A percentile compares a stretch with the other conserved stretches of the same genome.
phyloP scores from a whole-genome alignment of 148 eudicot genomes.

The Rhododendron simsii region DNA sequence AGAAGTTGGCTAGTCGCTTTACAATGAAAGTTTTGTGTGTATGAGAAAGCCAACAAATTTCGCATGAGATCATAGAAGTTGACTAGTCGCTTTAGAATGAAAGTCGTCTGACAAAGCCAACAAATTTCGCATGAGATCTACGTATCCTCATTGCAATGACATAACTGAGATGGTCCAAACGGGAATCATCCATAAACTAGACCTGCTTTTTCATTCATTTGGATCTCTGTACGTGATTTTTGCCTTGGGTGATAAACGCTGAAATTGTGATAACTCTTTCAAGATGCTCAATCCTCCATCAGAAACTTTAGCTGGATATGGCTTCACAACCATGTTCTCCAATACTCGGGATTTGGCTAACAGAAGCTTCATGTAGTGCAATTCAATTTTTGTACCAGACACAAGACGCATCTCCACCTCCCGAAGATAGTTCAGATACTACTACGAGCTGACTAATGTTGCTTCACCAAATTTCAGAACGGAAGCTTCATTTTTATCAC shows the following conservation, averaged over 20 bases:
- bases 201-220: not conserved
- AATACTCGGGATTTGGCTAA: not conserved
- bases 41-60: too few species aligned
- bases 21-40: too few species aligned
- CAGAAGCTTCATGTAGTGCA: not conserved
- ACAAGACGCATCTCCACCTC: not conserved
- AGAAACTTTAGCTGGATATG: not conserved
- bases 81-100: too few species aligned
- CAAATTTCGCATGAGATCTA: too few species aligned
- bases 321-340: not conserved
- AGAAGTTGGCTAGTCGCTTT: too few species aligned
- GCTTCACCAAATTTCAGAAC: not conserved
- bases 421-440: not conserved
- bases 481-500: too few species aligned
- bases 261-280: not conserved
- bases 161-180: too few species aligned
- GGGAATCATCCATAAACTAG: not conserved
- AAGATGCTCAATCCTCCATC: not conserved
- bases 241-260: not conserved
- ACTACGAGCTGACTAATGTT: not conserved
- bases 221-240: not conserved
- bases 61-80: too few species aligned
- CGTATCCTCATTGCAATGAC: too few species aligned
- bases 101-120: too few species aligned
- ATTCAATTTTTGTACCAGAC: not conserved